Percentiles rank a stretch among this genome's conserved stretches.
phyloP scores from a whole-genome alignment of 23 red algal genomes.

The Cyanidioschyzon merolae region DNA sequence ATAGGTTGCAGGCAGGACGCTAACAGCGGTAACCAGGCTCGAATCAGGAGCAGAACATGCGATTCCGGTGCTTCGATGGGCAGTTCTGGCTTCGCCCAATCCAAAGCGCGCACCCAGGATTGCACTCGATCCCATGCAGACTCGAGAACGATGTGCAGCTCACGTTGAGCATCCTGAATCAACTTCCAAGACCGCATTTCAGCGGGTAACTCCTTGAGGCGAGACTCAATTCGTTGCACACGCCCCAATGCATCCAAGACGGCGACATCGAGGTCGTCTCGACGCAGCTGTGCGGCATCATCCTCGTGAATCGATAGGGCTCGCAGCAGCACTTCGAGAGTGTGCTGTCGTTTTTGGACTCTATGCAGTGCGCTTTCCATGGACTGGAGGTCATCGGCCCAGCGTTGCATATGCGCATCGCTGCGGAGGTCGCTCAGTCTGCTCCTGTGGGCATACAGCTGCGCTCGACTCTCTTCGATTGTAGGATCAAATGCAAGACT shows the following conservation, averaged over 20 bases:
- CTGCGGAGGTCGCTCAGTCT: too few relatives aligned
- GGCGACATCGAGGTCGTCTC: neutral
- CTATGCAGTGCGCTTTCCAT: neutral
- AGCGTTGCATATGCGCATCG: neutral
- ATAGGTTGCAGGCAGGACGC: neutral
- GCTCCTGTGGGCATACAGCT: too few relatives aligned
- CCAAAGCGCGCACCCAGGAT: neutral
- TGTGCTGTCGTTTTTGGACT: neutral
- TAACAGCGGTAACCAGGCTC: neutral
- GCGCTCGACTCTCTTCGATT: too few relatives aligned
- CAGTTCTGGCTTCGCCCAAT: neutral
- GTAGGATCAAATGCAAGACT: too few relatives aligned
- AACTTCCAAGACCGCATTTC: neutral
- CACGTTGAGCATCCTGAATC: neutral
- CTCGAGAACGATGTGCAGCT: neutral
- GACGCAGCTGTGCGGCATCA: neutral
- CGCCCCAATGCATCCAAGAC: neutral
- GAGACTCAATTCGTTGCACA: neutral
- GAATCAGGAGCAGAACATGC: neutral
- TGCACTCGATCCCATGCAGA: neutral
- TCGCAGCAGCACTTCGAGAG: neutral
- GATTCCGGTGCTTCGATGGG: neutral
- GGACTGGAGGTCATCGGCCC: neutral
- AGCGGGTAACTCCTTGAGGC: neutral
- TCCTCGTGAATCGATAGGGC: neutral